Base-by-base conservation (phyloP, 345 rosid genomes). In the Cochlearia excelsa region DNA sequence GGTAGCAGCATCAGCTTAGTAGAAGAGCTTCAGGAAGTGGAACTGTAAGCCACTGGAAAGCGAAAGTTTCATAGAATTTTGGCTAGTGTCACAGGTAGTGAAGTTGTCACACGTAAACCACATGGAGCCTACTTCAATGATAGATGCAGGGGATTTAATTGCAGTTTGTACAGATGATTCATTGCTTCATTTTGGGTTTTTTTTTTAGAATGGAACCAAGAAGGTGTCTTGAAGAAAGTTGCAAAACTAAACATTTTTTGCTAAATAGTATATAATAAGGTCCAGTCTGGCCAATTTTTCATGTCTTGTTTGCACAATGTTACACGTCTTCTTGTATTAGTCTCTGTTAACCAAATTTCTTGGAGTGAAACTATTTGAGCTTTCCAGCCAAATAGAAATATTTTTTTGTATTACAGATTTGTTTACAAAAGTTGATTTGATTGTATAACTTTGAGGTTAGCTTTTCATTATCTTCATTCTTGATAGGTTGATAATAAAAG, bases 11-110 rank as follows among this genome's bases (percentile, higher is more conserved):
- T 84, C 75, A 80, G 82, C 67, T 48, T 79, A 47, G 90, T 82
- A 23, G 97, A 85, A 35, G 98, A 93, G 52, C 92, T 94, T 41
- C 92, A 89, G 23, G 95, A 89, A 72, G 99, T 93, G 75, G 94
- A 87, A 58, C 92, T 93, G 71, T 93, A 78, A 85, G 70, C 9
- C 43, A 39, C n/a, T n/a, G 5, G 10, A 39, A 39, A 9, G n/a
- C 1, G n/a, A 39, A 39, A 39, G 9, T 6, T 37, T 39, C 43
- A 39, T n/a, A 2, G 9, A 39, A 10, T 6, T 1, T 39, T 39
- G 43, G 43, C n/a, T 2, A 1, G 43, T 39, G n/a, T 39, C n/a
- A 5, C 43, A 8, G 40, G 7, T 37, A 37, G 7, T 6, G 40
- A 37, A 37, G 40, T 37, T 37, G 5, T 37, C 6, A 37, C 40